Conservation (phyloP, 2,329 filamentous ascomycete genomes). For the Aspergillus sclerotialis region DNA sequence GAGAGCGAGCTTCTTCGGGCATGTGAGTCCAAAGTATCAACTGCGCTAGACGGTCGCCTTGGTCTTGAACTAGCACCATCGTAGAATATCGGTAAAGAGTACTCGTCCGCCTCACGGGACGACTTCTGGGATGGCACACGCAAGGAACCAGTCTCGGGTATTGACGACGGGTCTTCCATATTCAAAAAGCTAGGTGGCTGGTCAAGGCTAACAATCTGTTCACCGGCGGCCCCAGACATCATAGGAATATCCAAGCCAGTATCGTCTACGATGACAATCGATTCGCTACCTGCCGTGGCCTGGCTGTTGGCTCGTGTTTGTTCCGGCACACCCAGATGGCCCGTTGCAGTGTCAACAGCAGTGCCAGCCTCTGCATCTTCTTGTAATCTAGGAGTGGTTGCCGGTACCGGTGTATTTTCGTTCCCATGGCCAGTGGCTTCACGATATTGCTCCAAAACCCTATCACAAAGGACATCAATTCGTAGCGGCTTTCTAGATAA, state of each 20-base stretch:
- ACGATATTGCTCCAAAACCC: slow-evolving; percentile 71
- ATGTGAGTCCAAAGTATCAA: slow-evolving; percentile 11
- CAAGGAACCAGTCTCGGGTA: slow-evolving; percentile 11
- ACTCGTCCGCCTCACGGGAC: slow-evolving; percentile 17
- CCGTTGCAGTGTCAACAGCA: slow-evolving; percentile 3
- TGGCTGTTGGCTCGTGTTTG: slow-evolving; percentile 39
- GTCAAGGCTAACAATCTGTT: slow-evolving; percentile 5
- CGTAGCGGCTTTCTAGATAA: slow-evolving; percentile 49
- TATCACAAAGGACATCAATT: slow-evolving; percentile 76
- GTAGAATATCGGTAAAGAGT: slow-evolving; percentile 22
- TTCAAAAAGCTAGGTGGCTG: slow-evolving; percentile 12
- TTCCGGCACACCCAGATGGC: slow-evolving; percentile 16
- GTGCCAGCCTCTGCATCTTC: slow-evolving; percentile 3
- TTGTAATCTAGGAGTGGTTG: slow-evolving; percentile 5
- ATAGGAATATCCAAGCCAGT: slow-evolving; percentile 37
- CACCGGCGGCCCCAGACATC: slow-evolving; percentile 32
- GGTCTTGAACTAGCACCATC: slow-evolving; percentile 13
- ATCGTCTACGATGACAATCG: slow-evolving; percentile 78
- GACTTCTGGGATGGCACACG: slow-evolving; percentile 14
- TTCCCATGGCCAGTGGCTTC: slow-evolving; percentile 49
- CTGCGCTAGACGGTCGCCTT: slow-evolving; percentile 8
- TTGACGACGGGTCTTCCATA: slow-evolving; percentile 5
- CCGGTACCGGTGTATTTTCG: slow-evolving; percentile 5
- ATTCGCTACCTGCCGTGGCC: slow-evolving; percentile 77
- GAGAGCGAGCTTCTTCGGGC: slow-evolving; percentile 22